These are phyloP conservation scores for Saccharomycopsis sp. DNA, from an alignment of 805 yeast genomes.

Conservation along the genomic window DNA sequence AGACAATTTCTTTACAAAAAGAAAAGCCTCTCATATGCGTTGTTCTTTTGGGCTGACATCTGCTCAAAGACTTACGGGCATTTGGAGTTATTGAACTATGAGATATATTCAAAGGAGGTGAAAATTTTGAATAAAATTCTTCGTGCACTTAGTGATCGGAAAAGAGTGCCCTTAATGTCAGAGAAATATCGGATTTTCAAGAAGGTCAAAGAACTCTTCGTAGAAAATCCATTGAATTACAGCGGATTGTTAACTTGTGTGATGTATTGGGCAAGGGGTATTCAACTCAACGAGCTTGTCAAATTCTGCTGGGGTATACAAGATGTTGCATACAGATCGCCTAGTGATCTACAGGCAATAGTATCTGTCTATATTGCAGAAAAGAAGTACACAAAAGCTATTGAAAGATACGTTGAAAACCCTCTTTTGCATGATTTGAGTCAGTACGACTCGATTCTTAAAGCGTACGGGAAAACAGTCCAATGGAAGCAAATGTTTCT, in stretches of 20 bases:
- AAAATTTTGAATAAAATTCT: neutral
- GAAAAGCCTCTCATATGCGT: neutral
- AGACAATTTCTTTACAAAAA: neutral
- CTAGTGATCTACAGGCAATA: neutral
- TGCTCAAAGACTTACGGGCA: neutral
- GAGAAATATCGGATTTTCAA: neutral
- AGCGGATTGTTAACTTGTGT: neutral
- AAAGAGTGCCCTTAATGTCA: neutral
- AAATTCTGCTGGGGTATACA: neutral
- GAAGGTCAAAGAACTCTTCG: neutral
- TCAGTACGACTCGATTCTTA: neutral
- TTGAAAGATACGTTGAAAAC: neutral
- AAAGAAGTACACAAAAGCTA: neutral
- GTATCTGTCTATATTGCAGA: neutral
- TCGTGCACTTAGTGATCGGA: neutral
- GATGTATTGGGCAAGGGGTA: neutral
- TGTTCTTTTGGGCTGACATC: neutral
- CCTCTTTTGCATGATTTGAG: constrained; percentile 1
- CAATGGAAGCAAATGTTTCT: neutral
- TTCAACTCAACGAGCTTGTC: neutral
- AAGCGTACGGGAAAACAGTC: neutral
- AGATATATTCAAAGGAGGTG: neutral
- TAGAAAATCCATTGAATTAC: neutral
- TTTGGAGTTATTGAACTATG: neutral
- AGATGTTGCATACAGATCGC: constrained; percentile 1